Evolutionary conservation across 1,139 yeast species (phyloP).

Genomic region (Torulaspora globosa): DNA sequence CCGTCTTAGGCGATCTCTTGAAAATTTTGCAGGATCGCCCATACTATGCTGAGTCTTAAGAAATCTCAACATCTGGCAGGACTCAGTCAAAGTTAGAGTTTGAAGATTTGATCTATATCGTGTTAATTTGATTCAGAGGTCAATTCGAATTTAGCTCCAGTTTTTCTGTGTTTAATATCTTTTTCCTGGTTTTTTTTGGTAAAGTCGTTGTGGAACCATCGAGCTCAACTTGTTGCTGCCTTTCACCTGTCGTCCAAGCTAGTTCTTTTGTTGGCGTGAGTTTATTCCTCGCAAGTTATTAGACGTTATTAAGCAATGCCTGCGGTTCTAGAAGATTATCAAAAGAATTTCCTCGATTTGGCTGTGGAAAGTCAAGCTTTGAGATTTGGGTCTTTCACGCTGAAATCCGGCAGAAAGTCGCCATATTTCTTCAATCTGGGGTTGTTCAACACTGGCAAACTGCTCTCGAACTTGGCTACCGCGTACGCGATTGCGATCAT

Average conservation of each 20-base stretch:
- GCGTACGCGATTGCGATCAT: constrained; percentile 89
- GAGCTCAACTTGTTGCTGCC: constrained; percentile 2
- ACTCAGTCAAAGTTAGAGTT: neutral
- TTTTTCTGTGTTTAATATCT: neutral
- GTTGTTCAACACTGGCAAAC: constrained; percentile 73
- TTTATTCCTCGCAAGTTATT: neutral
- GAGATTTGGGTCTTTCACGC: constrained; percentile 80
- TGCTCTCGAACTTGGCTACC: constrained; percentile 72
- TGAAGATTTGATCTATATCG: neutral
- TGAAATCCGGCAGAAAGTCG: constrained; percentile 89
- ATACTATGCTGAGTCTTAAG: neutral
- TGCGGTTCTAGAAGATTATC: constrained; percentile 45
- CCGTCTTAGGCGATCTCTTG: constrained; percentile 4
- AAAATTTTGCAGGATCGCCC: constrained; percentile 2
- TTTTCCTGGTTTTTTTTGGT: neutral
- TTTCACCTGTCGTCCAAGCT: constrained; percentile 2
- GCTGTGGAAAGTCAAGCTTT: constrained; percentile 80
- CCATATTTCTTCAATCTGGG: constrained; percentile 97
- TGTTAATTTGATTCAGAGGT: neutral
- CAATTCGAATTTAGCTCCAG: neutral
- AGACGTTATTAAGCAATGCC: constrained; percentile 13
- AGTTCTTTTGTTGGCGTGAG: constrained; percentile 2
- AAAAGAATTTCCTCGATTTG: constrained; percentile 66
- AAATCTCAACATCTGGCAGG: neutral
- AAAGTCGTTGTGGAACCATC: constrained; percentile 1